phyloP scores from a whole-genome alignment of 192 early-diverging fungal species.

The Coemansia sp. region DNA sequence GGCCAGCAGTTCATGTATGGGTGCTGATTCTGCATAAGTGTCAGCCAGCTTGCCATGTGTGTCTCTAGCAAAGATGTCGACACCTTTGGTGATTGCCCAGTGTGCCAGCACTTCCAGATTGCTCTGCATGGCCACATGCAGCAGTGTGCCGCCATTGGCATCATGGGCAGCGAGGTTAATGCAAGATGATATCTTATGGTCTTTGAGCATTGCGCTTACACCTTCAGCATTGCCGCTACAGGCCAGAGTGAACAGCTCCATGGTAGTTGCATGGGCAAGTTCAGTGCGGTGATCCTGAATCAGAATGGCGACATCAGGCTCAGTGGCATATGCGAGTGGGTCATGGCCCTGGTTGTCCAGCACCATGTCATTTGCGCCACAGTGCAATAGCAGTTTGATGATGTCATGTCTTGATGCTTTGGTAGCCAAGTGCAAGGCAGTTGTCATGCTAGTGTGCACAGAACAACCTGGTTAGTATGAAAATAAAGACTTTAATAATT shows the following conservation, averaged over 20 bases:
- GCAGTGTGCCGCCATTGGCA: constrained; percentile 60
- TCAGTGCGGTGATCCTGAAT: constrained; percentile 62
- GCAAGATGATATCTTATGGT: constrained; percentile 57
- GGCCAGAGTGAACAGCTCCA: constrained; percentile 57
- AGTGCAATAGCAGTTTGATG: constrained; percentile 65
- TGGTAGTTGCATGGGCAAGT: constrained; percentile 52
- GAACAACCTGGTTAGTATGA: too few relatives aligned
- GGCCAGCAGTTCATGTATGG: constrained; percentile 56
- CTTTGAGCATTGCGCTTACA: constrained; percentile 51
- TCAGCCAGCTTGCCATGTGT: constrained; percentile 59
- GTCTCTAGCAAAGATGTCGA: constrained; percentile 71
- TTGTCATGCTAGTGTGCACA: too few relatives aligned
- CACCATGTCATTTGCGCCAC: constrained; percentile 66
- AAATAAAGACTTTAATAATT: too few relatives aligned
- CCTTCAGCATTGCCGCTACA: constrained; percentile 35
- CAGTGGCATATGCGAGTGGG: constrained; percentile 51
- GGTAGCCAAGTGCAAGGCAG: constrained; percentile 73
- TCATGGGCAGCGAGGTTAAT: constrained; percentile 73
- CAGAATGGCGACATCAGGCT: constrained; percentile 49
- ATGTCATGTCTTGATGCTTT: constrained; percentile 66
- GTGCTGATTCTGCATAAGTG: constrained; percentile 41
- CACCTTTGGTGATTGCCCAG: constrained; percentile 72
- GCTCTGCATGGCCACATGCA: constrained; percentile 68
- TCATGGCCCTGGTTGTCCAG: constrained; percentile 64
- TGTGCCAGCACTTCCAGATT: constrained; percentile 66